phyloP scores from a whole-genome alignment of 805 yeast species.

The Ogataea ramenticola region DNA sequence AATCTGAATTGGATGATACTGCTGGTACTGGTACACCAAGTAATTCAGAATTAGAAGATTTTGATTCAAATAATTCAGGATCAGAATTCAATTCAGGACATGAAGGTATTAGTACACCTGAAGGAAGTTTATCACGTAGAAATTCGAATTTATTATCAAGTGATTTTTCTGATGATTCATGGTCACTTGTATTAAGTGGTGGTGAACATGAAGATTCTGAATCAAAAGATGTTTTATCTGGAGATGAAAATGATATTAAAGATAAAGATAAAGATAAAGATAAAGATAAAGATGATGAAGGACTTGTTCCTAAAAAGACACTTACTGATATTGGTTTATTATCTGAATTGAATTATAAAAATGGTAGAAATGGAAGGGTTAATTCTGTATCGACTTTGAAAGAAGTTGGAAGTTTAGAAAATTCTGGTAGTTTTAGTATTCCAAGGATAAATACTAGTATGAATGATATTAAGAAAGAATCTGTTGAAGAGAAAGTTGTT shows the following conservation, averaged over 20 bases:
- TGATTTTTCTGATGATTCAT: conserved; percentile 6
- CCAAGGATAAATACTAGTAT: background rate
- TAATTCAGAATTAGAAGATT: no score
- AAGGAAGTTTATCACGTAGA: background rate
- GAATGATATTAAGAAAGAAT: background rate
- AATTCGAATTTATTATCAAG: background rate
- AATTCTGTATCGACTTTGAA: conserved; percentile 1
- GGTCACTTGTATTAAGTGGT: conserved; percentile 8
- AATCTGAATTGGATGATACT: no score
- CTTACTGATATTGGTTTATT: background rate
- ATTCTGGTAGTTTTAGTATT: background rate
- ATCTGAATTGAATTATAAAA: background rate
- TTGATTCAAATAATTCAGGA: background rate
- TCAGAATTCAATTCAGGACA: background rate
- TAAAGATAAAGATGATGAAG: background rate
- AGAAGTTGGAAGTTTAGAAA: background rate
- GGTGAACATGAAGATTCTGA: background rate
- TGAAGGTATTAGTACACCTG: background rate
- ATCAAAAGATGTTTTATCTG: background rate
- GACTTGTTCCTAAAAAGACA: background rate
- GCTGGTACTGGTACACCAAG: no score
- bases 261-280: background rate
- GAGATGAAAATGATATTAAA: background rate
- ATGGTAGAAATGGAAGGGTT: background rate
- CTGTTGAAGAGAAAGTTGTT: no score